Base-by-base conservation (phyloP, 352 stramenopile species). In the Pythium aristosporum region DNA sequence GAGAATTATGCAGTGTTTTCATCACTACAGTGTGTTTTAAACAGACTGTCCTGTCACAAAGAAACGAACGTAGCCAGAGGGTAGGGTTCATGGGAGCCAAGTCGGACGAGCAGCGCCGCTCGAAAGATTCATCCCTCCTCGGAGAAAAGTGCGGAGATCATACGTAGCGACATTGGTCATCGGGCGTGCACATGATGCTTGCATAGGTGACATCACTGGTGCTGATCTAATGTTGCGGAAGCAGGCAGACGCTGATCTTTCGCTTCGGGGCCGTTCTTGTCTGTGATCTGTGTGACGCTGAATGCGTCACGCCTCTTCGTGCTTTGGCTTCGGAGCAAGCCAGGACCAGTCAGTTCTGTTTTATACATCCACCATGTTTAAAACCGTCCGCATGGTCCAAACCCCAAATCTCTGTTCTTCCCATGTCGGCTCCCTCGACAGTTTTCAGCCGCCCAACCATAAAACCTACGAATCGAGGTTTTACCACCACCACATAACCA, bases 401-500 rank as follows among this genome's bases (percentile, higher is more conserved):
- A 63, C 34, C 2, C 21, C 21, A 37, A 28, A 51, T 44, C 41
- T 50, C 12, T 51, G 28, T 60, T 39, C 18, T n/a, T 23, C 6
- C 48, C 48, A 36, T 41, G 49, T 32, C 43, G 30, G 44, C 34
- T 59, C 23, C 37, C 62, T 20, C 12, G 18, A 10, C 18, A 9
- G 65, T 66, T 49, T 34, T 57, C 7, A 13, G 50, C 39, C 15
- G 16, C 37, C 18, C 39, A 34, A 41, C 30, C 21, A 21, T 50
- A 50, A 50, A 50, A 50, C 44, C 44, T 50, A 20, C 18, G n/a
- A 50, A 50, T 20, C 42, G 23, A 72, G 65, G 65, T 72, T 67
- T 62, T 51, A 63, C 16, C 13, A 28, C 18, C 10, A 11, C 28
- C 5, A 7, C 25, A 43, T 51, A 49, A 67, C 47, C 50, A 39